Base-by-base conservation (phyloP, 1,284 basidiomycete genomes). In the Takashimella koratensis region DNA sequence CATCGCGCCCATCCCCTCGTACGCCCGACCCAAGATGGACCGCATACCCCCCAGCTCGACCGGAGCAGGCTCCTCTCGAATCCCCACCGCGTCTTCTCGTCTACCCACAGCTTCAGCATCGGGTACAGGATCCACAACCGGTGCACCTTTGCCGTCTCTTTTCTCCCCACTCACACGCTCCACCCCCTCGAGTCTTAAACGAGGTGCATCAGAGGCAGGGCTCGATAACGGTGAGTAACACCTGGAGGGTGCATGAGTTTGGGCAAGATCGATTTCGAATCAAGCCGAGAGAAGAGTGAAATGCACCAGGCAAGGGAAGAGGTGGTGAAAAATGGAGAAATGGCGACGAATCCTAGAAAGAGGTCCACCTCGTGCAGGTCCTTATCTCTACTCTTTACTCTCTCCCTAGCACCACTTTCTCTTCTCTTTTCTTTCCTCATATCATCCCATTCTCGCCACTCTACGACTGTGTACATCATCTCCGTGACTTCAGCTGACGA, bases 201-300 rank as follows among this genome's bases (percentile, higher is more conserved):
- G 60, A 3, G 40, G 51, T 2, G 66, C 66, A 0, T 46, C 44
- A 6, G 66, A 66, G 23, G 66, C 64, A 1, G 60, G 61, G 6
- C 45, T 68, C 4, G 57, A 60, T 13, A 53, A 54, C 19, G 57
- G 57, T 62, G n/a, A 11, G 51, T 21, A n/a, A n/a, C n/a, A n/a
- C n/a, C n/a, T n/a, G n/a, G n/a, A n/a, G n/a, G n/a, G n/a, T n/a
- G n/a, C n/a, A n/a, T n/a, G n/a, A n/a, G n/a, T n/a, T n/a, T n/a
- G n/a, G n/a, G n/a, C n/a, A n/a, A n/a, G n/a, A n/a, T n/a, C n/a
- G n/a, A n/a, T n/a, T n/a, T n/a, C n/a, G n/a, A n/a, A n/a, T n/a
- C n/a, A n/a, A n/a, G n/a, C n/a, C n/a, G n/a, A n/a, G n/a, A n/a
- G n/a, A n/a, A n/a, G n/a, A n/a, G n/a, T n/a, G n/a, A n/a, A n/a